Conservation (phyloP, 176 grass and related monocot genomes). For the Zoysia pacifica region DNA sequence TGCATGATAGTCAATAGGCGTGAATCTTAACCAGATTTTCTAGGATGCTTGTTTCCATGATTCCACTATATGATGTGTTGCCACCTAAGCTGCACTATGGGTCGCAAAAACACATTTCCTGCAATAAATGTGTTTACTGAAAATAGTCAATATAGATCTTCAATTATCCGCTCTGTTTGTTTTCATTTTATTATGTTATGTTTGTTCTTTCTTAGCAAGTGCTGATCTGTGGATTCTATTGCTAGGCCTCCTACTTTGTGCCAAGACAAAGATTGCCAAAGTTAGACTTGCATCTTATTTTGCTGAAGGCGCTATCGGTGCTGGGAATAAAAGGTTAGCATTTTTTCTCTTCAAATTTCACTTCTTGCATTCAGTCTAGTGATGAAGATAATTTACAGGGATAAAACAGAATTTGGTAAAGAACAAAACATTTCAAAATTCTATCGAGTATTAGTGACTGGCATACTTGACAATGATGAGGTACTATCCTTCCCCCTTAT, state of each 20-base stretch:
- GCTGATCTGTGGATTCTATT: slow-evolving; percentile 19
- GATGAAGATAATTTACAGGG: slow-evolving; percentile 49
- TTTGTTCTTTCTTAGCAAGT: slow-evolving; percentile 22
- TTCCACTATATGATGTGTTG: background rate
- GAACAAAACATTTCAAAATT: slow-evolving; percentile 82
- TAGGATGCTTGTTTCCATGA: background rate
- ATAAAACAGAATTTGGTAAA: slow-evolving; percentile 50
- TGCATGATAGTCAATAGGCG: background rate
- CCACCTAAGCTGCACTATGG: background rate
- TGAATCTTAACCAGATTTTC: background rate
- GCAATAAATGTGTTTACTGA: background rate
- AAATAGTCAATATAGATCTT: background rate
- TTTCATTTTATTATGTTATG: slow-evolving; percentile 17
- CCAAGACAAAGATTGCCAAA: slow-evolving; percentile 93
- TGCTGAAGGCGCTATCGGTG: slow-evolving; percentile 63
- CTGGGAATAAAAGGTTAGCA: slow-evolving; percentile 52
- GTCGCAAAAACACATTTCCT: background rate
- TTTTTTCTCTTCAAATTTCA: slow-evolving; percentile 21
- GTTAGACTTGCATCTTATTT: slow-evolving; percentile 81
- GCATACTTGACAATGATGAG: slow-evolving; percentile 78
- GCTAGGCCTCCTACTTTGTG: slow-evolving; percentile 85
- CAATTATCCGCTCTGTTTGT: slow-evolving; percentile 9
- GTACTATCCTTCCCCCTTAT: slow-evolving; percentile 19
- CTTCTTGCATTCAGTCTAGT: slow-evolving; percentile 19
- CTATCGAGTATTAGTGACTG: slow-evolving; percentile 76